A percentile compares a stretch with the other conserved stretches of the same genome.
phyloP scores from a whole-genome alignment of 2,329 filamentous ascomycete genomes.

The Arthrobotrys sphaeroides region DNA sequence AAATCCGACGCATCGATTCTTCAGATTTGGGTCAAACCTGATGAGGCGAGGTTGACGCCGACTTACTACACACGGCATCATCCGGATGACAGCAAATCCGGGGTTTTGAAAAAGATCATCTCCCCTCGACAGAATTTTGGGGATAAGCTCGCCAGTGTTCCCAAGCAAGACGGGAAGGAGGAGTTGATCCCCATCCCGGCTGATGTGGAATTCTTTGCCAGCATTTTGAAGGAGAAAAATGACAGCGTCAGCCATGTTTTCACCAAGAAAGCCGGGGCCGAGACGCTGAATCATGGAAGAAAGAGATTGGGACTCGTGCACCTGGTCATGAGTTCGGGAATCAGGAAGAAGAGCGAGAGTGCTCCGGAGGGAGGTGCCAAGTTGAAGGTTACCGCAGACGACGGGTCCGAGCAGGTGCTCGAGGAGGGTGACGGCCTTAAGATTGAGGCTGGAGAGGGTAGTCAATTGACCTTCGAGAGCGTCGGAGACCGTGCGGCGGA shows the following conservation, averaged over 20 bases:
- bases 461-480: constrained; percentile 49
- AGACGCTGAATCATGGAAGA: constrained; percentile 21
- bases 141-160: constrained; percentile 38
- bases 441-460: constrained; percentile 47
- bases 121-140: constrained; percentile 47
- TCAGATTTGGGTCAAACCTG: constrained; percentile 51
- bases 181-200: constrained; percentile 52
- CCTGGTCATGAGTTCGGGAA: constrained; percentile 52
- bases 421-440: constrained; percentile 49
- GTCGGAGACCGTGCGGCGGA: constrained; percentile 36
- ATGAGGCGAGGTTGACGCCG: constrained; percentile 37
- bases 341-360: constrained; percentile 46
- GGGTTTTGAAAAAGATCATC: constrained; percentile 47
- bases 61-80: constrained; percentile 51
- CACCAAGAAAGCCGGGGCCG: constrained; percentile 37
- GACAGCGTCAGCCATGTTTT: constrained; percentile 35
- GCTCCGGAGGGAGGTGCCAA: constrained; percentile 49
- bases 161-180: constrained; percentile 51
- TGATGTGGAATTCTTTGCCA: constrained; percentile 51
- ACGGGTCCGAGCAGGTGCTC: constrained; percentile 45
- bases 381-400: constrained; percentile 51
- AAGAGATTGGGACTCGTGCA: constrained; percentile 49
- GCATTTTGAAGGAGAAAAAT: constrained; percentile 34
- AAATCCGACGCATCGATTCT: constrained; percentile 47
- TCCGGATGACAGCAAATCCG: constrained; percentile 43